These are phyloP conservation scores for Garcileccinum viscosum DNA, from an alignment of 1,284 basidiomycete genomes.

Conservation along the genomic window DNA sequence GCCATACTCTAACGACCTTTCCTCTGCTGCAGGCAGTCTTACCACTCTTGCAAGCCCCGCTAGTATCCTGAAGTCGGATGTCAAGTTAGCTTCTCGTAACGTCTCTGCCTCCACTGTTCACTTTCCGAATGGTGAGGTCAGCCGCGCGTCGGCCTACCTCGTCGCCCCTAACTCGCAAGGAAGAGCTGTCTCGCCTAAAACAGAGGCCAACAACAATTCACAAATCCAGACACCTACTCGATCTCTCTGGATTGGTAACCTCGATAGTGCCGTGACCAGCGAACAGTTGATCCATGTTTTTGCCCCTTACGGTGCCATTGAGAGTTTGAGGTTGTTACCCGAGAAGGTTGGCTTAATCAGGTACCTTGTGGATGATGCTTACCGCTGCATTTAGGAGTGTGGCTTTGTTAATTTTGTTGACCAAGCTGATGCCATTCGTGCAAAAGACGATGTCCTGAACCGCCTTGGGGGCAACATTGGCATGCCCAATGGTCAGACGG, in stretches of 20 bases:
- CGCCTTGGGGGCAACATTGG: constrained; percentile 93
- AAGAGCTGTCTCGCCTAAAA: constrained; percentile 79
- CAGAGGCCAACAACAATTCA: constrained; percentile 65
- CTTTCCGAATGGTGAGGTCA: constrained; percentile 68
- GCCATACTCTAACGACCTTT: constrained; percentile 63
- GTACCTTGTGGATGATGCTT: constrained; percentile 11
- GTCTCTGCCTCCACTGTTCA: constrained; percentile 67
- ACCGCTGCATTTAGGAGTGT: constrained; percentile 72
- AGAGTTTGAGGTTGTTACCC: constrained; percentile 90
- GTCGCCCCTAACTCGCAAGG: constrained; percentile 68
- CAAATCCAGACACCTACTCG: constrained; percentile 92
- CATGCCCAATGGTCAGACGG: constrained; percentile 90
- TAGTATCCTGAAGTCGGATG: constrained; percentile 61
- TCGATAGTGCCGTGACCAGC: constrained; percentile 91
- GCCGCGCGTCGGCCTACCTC: constrained; percentile 70
- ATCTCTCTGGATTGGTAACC: constrained; percentile 96
- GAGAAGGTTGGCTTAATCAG: constrained; percentile 78
- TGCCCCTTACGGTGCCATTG: constrained; percentile 94
- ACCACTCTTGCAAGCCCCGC: constrained; percentile 53
- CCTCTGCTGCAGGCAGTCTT: constrained; percentile 46
- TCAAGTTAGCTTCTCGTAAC: constrained; percentile 58
- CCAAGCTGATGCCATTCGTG: constrained; percentile 90
- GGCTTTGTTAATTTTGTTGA: constrained; percentile 99
- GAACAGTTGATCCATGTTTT: constrained; percentile 96
- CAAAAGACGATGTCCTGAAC: constrained; percentile 95